A percentile compares a stretch with the other conserved stretches of the same genome.
Evolutionary conservation across 1,284 basidiomycete genomes (phyloP).

Genomic region (Tilletiopsis washingtonensis): DNA sequence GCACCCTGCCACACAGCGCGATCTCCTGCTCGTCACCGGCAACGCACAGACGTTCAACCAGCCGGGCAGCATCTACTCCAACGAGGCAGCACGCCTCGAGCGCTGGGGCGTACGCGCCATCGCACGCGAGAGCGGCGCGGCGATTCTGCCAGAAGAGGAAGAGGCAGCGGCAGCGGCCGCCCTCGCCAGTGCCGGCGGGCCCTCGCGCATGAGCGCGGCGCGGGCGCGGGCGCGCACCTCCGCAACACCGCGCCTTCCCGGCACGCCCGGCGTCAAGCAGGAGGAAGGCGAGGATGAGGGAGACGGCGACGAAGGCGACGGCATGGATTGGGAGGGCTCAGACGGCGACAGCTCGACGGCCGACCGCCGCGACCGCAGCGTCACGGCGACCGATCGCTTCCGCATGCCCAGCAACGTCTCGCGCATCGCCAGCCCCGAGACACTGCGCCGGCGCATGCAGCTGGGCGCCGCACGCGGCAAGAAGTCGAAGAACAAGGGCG

Average conservation of each 20-base stretch:
- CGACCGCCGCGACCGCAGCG: not conserved
- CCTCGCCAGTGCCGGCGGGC: not conserved
- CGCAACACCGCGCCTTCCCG: no score
- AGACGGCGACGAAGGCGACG: not conserved
- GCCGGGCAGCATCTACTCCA: conserved; percentile 35
- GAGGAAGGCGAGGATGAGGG: not conserved
- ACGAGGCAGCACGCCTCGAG: conserved; percentile 34
- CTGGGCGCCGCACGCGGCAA: no score
- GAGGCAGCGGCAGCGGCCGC: not conserved
- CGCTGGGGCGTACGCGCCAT: conserved; percentile 36
- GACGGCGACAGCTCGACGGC: not conserved
- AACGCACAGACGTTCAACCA: conserved; percentile 44
- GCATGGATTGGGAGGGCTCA: not conserved
- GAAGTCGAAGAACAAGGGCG: not conserved
- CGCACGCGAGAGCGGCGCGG: conserved; percentile 21
- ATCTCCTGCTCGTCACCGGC: conserved; percentile 35
- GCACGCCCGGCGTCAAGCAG: not conserved
- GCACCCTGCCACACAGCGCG: no score
- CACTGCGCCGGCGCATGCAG: not conserved
- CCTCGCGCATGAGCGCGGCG: no score
- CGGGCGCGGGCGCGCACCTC: no score
- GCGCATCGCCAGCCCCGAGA: not conserved
- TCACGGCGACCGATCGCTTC: not conserved
- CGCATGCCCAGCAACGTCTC: no score
- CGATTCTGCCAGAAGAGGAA: not conserved